A percentile compares a stretch with the other conserved stretches of the same genome.
Conservation (phyloP, 495 filamentous ascomycete species). For the Neurospora sp. region DNA sequence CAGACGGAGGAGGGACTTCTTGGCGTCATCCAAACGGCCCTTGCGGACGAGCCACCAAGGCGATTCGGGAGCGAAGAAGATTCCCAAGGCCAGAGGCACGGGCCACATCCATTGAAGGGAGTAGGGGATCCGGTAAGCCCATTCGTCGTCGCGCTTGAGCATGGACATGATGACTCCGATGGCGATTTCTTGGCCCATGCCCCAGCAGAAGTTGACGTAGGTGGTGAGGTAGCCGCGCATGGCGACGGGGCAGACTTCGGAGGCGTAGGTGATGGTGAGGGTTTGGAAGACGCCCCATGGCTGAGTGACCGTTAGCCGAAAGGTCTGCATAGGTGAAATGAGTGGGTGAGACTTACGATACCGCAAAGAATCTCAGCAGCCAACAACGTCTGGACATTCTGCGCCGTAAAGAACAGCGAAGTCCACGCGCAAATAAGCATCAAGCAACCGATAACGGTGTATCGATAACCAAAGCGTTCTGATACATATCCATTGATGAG, state of each 20-base stretch:
- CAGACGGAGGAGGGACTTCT: constrained; percentile 54
- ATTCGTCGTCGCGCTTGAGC: constrained; percentile 43
- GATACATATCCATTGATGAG: constrained; percentile 68
- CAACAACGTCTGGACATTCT: constrained; percentile 56
- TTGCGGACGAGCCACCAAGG: constrained; percentile 78
- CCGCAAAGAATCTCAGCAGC: constrained; percentile 69
- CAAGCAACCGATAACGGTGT: constrained; percentile 61
- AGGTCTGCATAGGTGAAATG: not conserved
- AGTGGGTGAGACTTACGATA: constrained; percentile 34
- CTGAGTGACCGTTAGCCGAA: not conserved
- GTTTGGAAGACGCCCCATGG: constrained; percentile 79
- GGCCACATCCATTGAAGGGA: constrained; percentile 84
- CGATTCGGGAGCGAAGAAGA: constrained; percentile 62
- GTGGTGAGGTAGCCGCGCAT: constrained; percentile 67
- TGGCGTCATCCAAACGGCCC: constrained; percentile 57
- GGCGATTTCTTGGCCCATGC: constrained; percentile 64
- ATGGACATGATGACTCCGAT: constrained; percentile 63
- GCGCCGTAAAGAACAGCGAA: constrained; percentile 67
- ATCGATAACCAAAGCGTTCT: constrained; percentile 62
- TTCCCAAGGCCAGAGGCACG: constrained; percentile 58
- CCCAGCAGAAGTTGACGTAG: constrained; percentile 80
- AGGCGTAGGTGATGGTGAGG: constrained; percentile 67
- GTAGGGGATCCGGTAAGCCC: constrained; percentile 56
- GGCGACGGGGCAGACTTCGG: constrained; percentile 65
- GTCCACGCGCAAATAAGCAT: constrained; percentile 57